Conservation (phyloP, 108 stramenopile species). For the Thalassiosira profunda region DNA sequence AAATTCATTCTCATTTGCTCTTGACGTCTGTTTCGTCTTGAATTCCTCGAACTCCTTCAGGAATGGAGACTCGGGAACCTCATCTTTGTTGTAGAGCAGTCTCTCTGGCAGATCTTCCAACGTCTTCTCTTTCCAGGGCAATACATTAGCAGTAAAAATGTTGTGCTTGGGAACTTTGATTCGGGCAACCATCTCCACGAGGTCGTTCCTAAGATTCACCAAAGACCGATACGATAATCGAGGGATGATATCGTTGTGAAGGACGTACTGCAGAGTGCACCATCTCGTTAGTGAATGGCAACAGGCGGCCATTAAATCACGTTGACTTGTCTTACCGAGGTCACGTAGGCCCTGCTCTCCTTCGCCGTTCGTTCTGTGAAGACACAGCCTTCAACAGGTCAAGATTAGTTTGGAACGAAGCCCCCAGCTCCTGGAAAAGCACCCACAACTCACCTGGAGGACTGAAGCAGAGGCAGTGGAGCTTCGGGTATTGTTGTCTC, state of each 20-base stretch:
- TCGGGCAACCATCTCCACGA: slow-evolving; percentile 81
- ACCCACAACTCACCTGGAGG: too few species aligned
- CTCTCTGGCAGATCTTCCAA: slow-evolving; percentile 3
- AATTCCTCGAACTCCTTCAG: slow-evolving; percentile 16
- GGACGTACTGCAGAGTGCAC: slow-evolving; percentile 50
- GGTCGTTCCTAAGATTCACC: slow-evolving; percentile 76
- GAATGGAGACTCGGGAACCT: slow-evolving; percentile 21
- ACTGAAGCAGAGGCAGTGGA: slow-evolving; percentile 78
- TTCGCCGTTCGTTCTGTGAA: slow-evolving; percentile 75
- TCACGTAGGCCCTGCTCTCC: slow-evolving; percentile 48
- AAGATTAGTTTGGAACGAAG: too few species aligned
- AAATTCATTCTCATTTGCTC: background rate
- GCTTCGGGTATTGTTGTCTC: slow-evolving; percentile 61
- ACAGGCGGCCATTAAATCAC: too few species aligned
- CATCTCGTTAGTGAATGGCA: too few species aligned
- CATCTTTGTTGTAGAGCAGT: slow-evolving; percentile 4
- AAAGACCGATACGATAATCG: slow-evolving; percentile 76
- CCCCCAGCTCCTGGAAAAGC: too few species aligned
- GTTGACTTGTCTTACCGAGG: too few species aligned
- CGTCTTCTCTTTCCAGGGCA: slow-evolving; percentile 16
- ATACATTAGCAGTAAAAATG: slow-evolving; percentile 55
- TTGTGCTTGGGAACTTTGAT: slow-evolving; percentile 89
- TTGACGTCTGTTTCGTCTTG: slow-evolving; percentile 5
- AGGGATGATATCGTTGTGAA: slow-evolving; percentile 90
- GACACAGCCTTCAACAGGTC: too few species aligned